Base-by-base conservation (phyloP, 768 basidiomycete species). In the Russula griseocarnosa region DNA sequence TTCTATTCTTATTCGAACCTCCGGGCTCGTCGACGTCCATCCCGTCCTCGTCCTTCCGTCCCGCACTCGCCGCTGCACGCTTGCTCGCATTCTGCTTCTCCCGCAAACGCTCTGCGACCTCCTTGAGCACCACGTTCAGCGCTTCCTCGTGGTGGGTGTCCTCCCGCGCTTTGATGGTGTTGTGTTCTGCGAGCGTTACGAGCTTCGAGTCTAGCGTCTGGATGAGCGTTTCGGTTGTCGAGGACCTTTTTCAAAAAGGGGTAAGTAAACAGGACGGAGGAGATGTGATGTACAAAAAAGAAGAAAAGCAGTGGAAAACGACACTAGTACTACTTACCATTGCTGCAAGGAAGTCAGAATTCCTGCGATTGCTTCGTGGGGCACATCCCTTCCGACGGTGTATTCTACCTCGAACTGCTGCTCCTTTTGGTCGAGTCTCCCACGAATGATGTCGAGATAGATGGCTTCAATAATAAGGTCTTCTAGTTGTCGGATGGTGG, bases 401-500 rank as follows among this genome's bases (percentile, higher is more conserved):
- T 92, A 94, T 74, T 96, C 91, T 40, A 98, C 86, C 74, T 96
- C 91, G 62, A 98, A 80, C 68, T 93, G 87, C 67, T 86, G 84
- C 69, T 91, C 83, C 73, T 92, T 91, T 76, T 98, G 96, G 75
- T 98, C 94, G 55, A 99, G 86, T 71, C 92, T 94, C 11, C 94
- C 96, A 55, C 86, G 85, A 42, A 99, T 80, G 44, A 97, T 79
- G 73, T 92, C 90, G 46, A 91, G 85, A 76, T 98, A 98, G 74
- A 98, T 94, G 13, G 90, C 90, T 70, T 98, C 94, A 74, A 99
- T 98, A 72, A 98, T 91, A 67, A 98, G 85, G 75, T 98, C 95
- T 74, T 99, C 96, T 3, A 99, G 86, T 61, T 90, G 90, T 59
- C 95, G 87, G 62, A 95, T 85, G 6, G 83, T 86, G 3, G 85